Evolutionary conservation across 1,139 yeast species (phyloP), one percentile per base, ranked within the genome.

Genomic region (Candida buenavistaensis): DNA sequence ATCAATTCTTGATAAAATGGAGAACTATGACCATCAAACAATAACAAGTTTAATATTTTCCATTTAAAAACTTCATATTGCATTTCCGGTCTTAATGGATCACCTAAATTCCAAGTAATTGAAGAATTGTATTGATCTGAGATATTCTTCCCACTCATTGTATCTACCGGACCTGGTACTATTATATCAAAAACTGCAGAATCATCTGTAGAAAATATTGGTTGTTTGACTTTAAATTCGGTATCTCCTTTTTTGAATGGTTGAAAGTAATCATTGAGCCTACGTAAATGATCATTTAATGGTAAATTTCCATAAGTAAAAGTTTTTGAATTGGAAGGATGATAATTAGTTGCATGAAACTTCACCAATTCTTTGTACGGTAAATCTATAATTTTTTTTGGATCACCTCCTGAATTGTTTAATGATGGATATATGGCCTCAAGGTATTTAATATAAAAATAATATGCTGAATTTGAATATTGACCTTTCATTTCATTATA

Each of bases 401-500:
- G 99, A 54, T 92, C 96, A 35, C 99, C 99, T 23, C 97, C 99
- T 3, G 96, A 83, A 59, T 89, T 88, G 51, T 88, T 76, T 46
- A 92, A 66, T 8, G 89, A 74, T 2, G 96, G 92, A 51, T 88
- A 92, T 11, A 90, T 74, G n/a, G 89, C 65, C 56, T 87, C 86
- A 55, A 86, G 89, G 63, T 82, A 92, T 46, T 82, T 78, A 48
- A 83, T 86, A 76, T 89, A 90, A 56, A 75, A 89, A 49, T 82
- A 75, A 56, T 92, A 94, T 4, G 90, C 79, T 0, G 96, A 79
- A 55, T 88, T 92, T 1, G 96, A 85, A 53, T 88, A 79, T 62
- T 92, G 97, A 5, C 99, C 99, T 59, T 94, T 92, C 99, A 92
- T 92, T 63, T 92, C 99, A 54, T 92, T 92, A 59, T 85, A 92